Percentiles rank a stretch among this genome's conserved stretches.
These are phyloP conservation scores for Thraustochytrium sp. DNA, from an alignment of 352 stramenopile genomes.

Conservation along the genomic window DNA sequence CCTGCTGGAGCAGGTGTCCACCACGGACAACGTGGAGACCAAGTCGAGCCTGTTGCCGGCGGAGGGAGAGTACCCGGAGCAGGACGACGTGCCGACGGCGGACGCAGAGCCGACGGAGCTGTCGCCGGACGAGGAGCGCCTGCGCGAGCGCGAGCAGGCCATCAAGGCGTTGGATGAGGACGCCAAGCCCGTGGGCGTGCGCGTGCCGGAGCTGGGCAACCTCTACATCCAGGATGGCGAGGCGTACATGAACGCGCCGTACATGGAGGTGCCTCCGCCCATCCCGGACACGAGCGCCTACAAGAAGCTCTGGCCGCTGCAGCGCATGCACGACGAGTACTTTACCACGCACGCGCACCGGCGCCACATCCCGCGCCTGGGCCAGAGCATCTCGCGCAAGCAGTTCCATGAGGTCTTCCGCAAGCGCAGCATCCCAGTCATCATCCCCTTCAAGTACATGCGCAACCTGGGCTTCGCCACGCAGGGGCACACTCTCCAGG, in stretches of 20 bases:
- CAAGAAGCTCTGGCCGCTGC: conserved; percentile 24
- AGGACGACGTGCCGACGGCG: not conserved
- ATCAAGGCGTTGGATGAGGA: not conserved
- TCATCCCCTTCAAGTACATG: conserved; percentile 39
- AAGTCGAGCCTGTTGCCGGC: no score
- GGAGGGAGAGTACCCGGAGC: not conserved
- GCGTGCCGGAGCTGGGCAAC: not conserved
- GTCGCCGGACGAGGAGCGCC: not conserved
- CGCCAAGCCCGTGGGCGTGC: not conserved
- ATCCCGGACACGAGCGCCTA: not conserved
- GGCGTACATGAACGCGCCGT: conserved; percentile 14
- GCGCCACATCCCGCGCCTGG: conserved; percentile 32
- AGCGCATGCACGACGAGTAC: conserved; percentile 42
- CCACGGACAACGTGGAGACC: not conserved
- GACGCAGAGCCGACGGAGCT: not conserved
- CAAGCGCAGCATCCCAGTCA: conserved; percentile 23
- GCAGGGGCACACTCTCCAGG: not conserved
- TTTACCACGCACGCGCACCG: conserved; percentile 10
- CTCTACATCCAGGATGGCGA: conserved; percentile 6
- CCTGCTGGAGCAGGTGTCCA: not conserved
- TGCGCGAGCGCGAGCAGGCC: not conserved
- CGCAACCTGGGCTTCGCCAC: conserved; percentile 23
- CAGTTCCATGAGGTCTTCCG: conserved; percentile 43
- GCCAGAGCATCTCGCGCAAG: conserved; percentile 3
- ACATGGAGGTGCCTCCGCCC: conserved; percentile 21